Conservation (phyloP, 495 filamentous ascomycete species). For the Penicillium bovifimosum region DNA sequence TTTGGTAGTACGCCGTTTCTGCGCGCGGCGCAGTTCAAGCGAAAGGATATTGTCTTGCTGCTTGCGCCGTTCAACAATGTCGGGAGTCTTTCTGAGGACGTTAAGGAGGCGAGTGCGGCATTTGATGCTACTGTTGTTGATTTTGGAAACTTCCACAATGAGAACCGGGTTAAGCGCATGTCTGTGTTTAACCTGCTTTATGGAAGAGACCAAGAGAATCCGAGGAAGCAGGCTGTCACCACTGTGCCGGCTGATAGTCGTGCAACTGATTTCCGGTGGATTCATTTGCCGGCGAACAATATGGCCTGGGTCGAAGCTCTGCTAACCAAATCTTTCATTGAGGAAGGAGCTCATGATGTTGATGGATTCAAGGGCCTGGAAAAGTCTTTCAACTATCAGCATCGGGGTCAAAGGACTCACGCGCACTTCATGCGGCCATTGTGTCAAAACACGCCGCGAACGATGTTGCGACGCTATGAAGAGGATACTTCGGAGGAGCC, state of each 20-base stretch:
- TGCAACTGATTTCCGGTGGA: constrained; percentile 60
- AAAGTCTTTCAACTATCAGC: constrained; percentile 59
- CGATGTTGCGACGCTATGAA: constrained; percentile 31
- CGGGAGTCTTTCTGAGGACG: constrained; percentile 47
- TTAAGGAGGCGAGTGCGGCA: constrained; percentile 50
- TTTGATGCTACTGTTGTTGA: constrained; percentile 66
- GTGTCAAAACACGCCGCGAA: constrained; percentile 53
- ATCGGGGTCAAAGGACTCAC: constrained; percentile 55
- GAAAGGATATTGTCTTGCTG: constrained; percentile 51
- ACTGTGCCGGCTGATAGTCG: constrained; percentile 50
- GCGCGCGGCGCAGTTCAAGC: constrained; percentile 53
- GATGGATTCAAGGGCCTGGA: constrained; percentile 64
- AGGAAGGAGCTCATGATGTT: constrained; percentile 59
- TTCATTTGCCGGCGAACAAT: constrained; percentile 62
- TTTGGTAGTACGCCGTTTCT: constrained; percentile 59
- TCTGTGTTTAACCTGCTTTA: constrained; percentile 60
- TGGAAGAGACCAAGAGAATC: constrained; percentile 51
- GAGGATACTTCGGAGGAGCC: constrained; percentile 34
- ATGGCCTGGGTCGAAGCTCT: constrained; percentile 58
- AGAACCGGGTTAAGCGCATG: constrained; percentile 48
- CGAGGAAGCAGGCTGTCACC: constrained; percentile 44
- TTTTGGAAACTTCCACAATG: constrained; percentile 62
- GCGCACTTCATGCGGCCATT: constrained; percentile 63
- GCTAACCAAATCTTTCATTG: constrained; percentile 61
- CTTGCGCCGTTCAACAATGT: constrained; percentile 52